Evolutionary conservation across 2,329 filamentous ascomycete genomes (phyloP).

Genomic region (Nigrospora oryzae): DNA sequence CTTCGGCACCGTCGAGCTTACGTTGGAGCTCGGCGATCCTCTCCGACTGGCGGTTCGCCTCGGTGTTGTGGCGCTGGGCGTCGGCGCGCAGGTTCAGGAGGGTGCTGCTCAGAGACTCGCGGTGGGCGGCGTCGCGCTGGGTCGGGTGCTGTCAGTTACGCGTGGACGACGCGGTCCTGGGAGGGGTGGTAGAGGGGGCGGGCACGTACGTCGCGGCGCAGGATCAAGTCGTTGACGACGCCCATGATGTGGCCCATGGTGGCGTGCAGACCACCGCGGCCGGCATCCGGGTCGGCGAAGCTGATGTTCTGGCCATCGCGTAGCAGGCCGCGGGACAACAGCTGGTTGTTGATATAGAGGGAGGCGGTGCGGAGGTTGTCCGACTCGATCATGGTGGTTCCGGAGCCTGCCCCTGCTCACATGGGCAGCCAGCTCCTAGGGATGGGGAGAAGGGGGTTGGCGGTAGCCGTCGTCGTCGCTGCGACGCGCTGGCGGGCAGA

Average conservation of each 20-base stretch:
- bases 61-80: constrained; percentile 62
- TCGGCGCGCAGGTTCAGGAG: constrained; percentile 71
- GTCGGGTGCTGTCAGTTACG: not conserved
- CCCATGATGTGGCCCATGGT: constrained; percentile 86
- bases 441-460: not conserved
- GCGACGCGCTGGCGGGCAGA: too few species aligned
- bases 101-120: constrained; percentile 72
- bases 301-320: constrained; percentile 68
- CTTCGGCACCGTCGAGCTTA: constrained; percentile 50
- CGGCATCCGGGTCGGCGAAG: constrained; percentile 65
- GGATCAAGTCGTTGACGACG: constrained; percentile 85
- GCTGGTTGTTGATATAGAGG: constrained; percentile 65
- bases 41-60: constrained; percentile 52
- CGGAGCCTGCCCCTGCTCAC: too few species aligned
- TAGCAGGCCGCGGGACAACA: constrained; percentile 56
- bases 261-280: constrained; percentile 47
- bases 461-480: not conserved
- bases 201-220: constrained; percentile 73
- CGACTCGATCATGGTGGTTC: constrained; percentile 32
- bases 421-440: not conserved
- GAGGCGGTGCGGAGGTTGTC: constrained; percentile 60
- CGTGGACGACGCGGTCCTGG: not conserved
- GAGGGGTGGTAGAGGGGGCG: not conserved
- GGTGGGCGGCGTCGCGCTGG: constrained; percentile 81
- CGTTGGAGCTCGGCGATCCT: constrained; percentile 46